Evolutionary conservation across 257 asterid species (phyloP).

Genomic region (Ehretia macrophylla): DNA sequence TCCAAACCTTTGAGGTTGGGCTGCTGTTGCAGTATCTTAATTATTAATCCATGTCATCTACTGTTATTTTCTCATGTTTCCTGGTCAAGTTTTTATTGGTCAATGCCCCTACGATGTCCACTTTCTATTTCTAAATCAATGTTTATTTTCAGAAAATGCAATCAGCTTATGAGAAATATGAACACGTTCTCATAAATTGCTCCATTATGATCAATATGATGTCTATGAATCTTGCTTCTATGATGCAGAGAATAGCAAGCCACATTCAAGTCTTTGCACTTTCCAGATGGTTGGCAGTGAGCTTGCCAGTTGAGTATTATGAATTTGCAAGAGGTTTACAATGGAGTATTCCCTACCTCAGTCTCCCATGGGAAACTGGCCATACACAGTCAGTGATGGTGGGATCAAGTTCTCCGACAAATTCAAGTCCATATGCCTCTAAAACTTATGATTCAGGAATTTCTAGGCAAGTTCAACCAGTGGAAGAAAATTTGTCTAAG

Average conservation of each 20-base stretch:
- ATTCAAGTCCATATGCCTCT: conserved; percentile 31
- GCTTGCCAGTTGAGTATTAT: conserved; percentile 78
- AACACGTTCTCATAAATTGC: too few species aligned
- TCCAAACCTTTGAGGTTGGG: too few species aligned
- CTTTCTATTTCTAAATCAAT: too few species aligned
- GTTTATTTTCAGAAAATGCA: too few species aligned
- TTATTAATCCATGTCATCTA: too few species aligned
- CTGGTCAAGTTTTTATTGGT: too few species aligned
- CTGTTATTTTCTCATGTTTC: too few species aligned
- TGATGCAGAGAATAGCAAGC: conserved; percentile 70
- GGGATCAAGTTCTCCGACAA: conserved; percentile 53
- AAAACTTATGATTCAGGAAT: conserved; percentile 32
- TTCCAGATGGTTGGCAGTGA: conserved; percentile 69
- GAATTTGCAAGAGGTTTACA: conserved; percentile 77
- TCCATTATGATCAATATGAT: too few species aligned
- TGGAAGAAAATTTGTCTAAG: conserved; percentile 28
- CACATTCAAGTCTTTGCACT: conserved; percentile 86
- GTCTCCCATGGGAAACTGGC: conserved; percentile 80
- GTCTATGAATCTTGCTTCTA: conserved; percentile 1
- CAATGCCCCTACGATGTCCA: too few species aligned
- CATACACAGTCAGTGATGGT: conserved; percentile 29
- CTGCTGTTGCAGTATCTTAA: too few species aligned
- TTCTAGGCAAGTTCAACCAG: conserved; percentile 30
- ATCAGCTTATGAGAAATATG: too few species aligned
- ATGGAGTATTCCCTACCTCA: conserved; percentile 90